Conservation (phyloP, 2,329 filamentous ascomycete species). For the Gnomoniopsis smithogilvyi region DNA sequence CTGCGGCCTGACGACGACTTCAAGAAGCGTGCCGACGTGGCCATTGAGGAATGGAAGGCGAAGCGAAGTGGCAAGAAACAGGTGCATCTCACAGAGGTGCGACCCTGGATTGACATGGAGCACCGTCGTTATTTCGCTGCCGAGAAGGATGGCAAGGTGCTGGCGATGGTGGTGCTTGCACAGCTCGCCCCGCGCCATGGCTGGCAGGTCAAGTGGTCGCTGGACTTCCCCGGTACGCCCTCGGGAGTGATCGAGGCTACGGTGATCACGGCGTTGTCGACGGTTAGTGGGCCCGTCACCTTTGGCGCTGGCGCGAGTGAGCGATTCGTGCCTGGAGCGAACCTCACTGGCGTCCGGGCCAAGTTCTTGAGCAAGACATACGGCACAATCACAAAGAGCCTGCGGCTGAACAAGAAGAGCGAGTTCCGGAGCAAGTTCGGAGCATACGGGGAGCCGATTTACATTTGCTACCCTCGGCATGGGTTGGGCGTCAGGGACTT, state of each 20-base stretch:
- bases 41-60: conserved; percentile 75
- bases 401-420: conserved; percentile 78
- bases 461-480: conserved; percentile 85
- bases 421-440: conserved; percentile 92
- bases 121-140: conserved; percentile 87
- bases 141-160: conserved; percentile 66
- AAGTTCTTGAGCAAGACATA: conserved; percentile 82
- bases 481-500: conserved; percentile 80
- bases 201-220: conserved; percentile 94
- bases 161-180: conserved; percentile 76
- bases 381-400: conserved; percentile 74
- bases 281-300: conserved; percentile 61
- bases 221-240: conserved; percentile 87
- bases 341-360: conserved; percentile 75
- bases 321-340: conserved; percentile 73
- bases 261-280: conserved; percentile 64
- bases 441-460: conserved; percentile 77
- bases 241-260: conserved; percentile 83
- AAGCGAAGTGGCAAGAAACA: conserved; percentile 73
- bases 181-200: conserved; percentile 78
- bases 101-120: conserved; percentile 78
- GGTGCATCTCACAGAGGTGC: conserved; percentile 86
- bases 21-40: conserved; percentile 64
- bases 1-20: conserved; percentile 61
- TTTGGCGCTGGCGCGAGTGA: conserved; percentile 81